These are phyloP conservation scores for Phytopythium litorale DNA, from an alignment of 352 stramenopile species.

Conservation along the genomic window DNA sequence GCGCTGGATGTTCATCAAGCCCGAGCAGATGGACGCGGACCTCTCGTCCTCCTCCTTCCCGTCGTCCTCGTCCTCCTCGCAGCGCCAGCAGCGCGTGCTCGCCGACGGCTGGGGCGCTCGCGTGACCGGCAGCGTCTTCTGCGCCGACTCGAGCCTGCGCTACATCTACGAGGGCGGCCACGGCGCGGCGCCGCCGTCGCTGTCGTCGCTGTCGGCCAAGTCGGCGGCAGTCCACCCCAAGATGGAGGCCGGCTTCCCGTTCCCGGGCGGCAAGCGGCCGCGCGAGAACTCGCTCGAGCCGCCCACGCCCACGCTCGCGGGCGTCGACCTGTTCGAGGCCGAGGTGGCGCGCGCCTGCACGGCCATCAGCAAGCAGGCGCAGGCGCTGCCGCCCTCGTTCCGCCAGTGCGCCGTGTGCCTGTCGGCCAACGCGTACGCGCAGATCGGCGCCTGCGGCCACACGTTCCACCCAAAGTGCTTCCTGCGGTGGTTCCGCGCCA, in stretches of 20 bases:
- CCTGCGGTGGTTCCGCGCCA: constrained; percentile 70
- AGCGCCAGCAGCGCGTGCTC: constrained; percentile 49
- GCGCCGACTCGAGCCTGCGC: constrained; percentile 74
- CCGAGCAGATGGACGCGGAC: background rate
- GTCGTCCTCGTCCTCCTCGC: background rate
- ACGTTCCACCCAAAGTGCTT: constrained; percentile 82
- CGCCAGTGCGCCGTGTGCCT: constrained; percentile 76
- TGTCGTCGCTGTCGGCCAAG: constrained; percentile 2
- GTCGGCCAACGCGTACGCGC: constrained; percentile 60
- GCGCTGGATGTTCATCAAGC: background rate
- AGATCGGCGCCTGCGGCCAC: constrained; percentile 66
- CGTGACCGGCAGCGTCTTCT: constrained; percentile 65
- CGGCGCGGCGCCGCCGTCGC: constrained; percentile 4
- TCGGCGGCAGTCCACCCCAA: background rate
- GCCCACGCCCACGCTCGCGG: constrained; percentile 1
- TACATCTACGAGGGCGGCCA: constrained; percentile 65
- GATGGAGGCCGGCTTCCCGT: background rate
- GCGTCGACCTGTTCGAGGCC: constrained; percentile 59
- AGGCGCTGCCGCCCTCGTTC: constrained; percentile 47
- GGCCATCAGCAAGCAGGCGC: constrained; percentile 40
- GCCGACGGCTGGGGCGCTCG: constrained; percentile 66
- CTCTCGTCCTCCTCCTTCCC: background rate
- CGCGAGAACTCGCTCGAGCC: constrained; percentile 21
- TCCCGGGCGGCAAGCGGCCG: constrained; percentile 16
- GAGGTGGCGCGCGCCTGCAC: constrained; percentile 61